Evolutionary conservation across 345 rosid genomes (phyloP), one percentile per base, ranked within the genome.

Genomic region (Firmiana major): DNA sequence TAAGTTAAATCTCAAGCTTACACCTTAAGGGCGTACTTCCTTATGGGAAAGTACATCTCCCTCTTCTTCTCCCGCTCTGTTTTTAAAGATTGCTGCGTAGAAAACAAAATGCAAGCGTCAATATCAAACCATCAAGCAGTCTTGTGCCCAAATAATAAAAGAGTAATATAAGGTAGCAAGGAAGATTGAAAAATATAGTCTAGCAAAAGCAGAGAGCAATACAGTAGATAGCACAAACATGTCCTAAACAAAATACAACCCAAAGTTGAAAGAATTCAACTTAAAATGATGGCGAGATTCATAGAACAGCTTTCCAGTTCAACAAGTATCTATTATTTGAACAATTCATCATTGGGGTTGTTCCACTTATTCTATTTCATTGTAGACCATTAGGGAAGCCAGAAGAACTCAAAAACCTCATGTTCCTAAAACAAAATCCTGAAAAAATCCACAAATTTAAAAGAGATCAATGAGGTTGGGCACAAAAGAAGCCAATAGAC

Each of bases 11-110:
- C 46, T 22, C 22, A 7, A 21, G 13, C 63, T 74, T 85, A 85
- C 34, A 81, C 86, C 82, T 85, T 87, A 46, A 85, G 79, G 66
- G 88, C 88, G 73, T 88, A 89, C 85, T 89, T 91, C 83, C 95
- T 87, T 83, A 84, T 12, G 0, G 95, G 93, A 72, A 84, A 91
- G 82, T 91, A 89, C 85, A 91, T 87, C 78, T 88, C 93, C 40
- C 79, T 85, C 89, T 88, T 89, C 89, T 84, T 89, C 82, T 91
- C 91, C 0, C 92, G 86, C 79, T 87, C 89, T 0, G 93, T 91
- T 83, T 91, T 91, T 86, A 89, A 45, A 10, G 95, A 89, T 79
- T 69, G 68, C 92, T 90, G 77, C 74, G 63, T 34, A 42, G 60
- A 65, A 38, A 1, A n/a, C 78, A 67, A 51, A 59, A 42, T 0